These are phyloP conservation scores for Leccinum rimulosum DNA, from an alignment of 768 basidiomycete species.

Conservation along the genomic window DNA sequence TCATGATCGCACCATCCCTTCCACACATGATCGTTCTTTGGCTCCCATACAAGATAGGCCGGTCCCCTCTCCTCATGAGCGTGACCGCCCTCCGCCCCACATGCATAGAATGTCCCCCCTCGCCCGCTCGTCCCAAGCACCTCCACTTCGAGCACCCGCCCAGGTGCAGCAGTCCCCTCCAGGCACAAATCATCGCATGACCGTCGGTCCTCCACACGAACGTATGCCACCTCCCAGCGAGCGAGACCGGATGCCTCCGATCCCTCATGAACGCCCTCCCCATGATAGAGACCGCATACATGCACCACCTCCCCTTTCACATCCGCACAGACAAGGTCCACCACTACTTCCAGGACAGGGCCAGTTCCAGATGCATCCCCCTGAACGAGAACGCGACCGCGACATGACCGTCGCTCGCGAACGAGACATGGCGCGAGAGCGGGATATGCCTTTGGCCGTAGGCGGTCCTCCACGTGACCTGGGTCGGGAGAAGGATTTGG, in stretches of 20 bases:
- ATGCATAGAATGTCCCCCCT: conserved; percentile 24
- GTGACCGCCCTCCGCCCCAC: conserved; percentile 20
- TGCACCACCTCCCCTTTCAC: conserved; percentile 20
- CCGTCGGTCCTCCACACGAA: conserved; percentile 21
- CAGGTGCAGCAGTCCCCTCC: conserved; percentile 26
- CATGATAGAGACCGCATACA: conserved; percentile 30
- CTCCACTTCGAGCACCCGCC: conserved; percentile 9
- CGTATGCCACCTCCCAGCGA: conserved; percentile 23
- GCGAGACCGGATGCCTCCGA: conserved; percentile 25
- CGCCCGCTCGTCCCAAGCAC: conserved; percentile 20
- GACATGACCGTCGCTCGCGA: conserved; percentile 21
- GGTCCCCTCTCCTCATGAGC: conserved; percentile 26
- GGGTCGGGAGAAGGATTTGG: conserved; percentile 24
- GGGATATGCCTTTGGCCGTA: conserved; percentile 16
- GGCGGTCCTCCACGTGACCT: conserved; percentile 25
- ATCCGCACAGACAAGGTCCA: conserved; percentile 19
- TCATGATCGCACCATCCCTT: conserved; percentile 22
- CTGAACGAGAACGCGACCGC: conserved; percentile 29
- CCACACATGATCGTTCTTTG: conserved; percentile 20
- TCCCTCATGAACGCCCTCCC: conserved; percentile 22
- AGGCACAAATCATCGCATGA: conserved; percentile 23
- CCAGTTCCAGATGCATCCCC: conserved; percentile 29
- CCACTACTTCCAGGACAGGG: conserved; percentile 29
- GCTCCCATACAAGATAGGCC: conserved; percentile 23
- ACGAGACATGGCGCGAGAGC: conserved; percentile 24